Conservation (phyloP, 192 early-diverging fungal species). For the Backusella liffmaniae region DNA sequence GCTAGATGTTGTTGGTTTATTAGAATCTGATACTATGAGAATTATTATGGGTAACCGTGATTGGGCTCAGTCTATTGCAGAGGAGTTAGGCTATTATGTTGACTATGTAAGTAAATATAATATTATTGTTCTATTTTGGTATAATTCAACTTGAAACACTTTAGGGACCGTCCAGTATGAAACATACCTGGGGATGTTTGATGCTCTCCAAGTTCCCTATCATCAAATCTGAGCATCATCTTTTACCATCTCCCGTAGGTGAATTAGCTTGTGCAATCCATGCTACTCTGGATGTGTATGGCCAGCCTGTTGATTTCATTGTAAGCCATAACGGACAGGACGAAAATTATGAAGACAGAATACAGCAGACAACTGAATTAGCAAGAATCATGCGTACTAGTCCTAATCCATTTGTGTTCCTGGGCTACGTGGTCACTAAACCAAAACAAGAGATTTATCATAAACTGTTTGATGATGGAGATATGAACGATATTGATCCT, state of each 20-base stretch:
- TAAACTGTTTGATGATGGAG: constrained; percentile 61
- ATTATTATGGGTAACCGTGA: constrained; percentile 88
- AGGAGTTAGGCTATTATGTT: constrained; percentile 73
- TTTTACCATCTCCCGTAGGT: constrained; percentile 77
- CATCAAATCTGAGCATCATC: constrained; percentile 64
- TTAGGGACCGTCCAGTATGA: constrained; percentile 74
- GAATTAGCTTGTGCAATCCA: constrained; percentile 86
- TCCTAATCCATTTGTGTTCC: constrained; percentile 73
- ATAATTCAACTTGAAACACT: constrained; percentile 4
- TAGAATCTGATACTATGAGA: constrained; percentile 76
- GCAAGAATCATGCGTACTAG: constrained; percentile 76
- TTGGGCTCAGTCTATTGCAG: constrained; percentile 73
- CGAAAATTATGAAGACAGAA: constrained; percentile 72
- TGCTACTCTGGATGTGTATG: constrained; percentile 82
- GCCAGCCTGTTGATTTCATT: constrained; percentile 76
- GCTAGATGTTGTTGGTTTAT: constrained; percentile 74
- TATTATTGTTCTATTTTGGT: neutral
- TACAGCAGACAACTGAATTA: constrained; percentile 74
- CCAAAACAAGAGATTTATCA: constrained; percentile 64
- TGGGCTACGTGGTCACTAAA: constrained; percentile 79
- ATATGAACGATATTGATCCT: constrained; percentile 75
- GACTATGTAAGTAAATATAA: constrained; percentile 55
- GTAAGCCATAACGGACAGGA: constrained; percentile 84
- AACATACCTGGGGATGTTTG: constrained; percentile 86
- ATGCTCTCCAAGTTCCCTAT: constrained; percentile 89